Evolutionary conservation across 345 rosid species (phyloP), one percentile per base, ranked within the genome.

Genomic region (Salix exigua): DNA sequence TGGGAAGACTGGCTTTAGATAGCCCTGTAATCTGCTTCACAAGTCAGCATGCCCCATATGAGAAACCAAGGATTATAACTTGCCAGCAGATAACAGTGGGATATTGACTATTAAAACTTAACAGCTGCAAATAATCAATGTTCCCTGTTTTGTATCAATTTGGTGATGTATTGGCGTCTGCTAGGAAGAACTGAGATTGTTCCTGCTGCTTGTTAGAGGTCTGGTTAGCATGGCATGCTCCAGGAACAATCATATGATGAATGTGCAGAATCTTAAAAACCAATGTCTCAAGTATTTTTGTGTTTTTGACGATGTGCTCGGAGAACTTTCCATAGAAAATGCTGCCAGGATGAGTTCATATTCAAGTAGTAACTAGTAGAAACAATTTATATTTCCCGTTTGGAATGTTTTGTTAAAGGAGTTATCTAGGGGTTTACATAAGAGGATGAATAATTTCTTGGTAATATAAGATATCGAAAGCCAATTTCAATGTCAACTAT

Each of bases 61-160:
- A 13, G 79, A 80, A 73, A 85, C 86, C 58, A 70, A 11, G 42
- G 13, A 40, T 40, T 40, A 12, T 40, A 0, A 40, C 44, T 10
- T 85, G 84, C 50, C 70, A 4, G 72, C 23, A 18, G 75, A 77
- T 19, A 66, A 30, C 3, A 58, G 80, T 23, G 75, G 21, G 2
- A 7, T 23, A 5, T 70, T 73, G 17, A 86, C 73, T 53, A 7
- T 1, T 40, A 40, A 40, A 40, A 40, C 44, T 33, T 40, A 10
- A 40, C 44, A 0, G 13, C 44, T 10, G 44, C 44, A 40, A 40
- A 44, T 9, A 44, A 6, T 70, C 35, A 1, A 78, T 14, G 11
- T 78, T 73, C 60, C 82, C 84, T 19, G 51, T 48, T 66, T 71
- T 53, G 23, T 0, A 8, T 81, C 81, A 84, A 81, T 85, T 38